These are phyloP conservation scores for Arthroderma sp. DNA, from an alignment of 2,329 filamentous ascomycete genomes.

Conservation along the genomic window DNA sequence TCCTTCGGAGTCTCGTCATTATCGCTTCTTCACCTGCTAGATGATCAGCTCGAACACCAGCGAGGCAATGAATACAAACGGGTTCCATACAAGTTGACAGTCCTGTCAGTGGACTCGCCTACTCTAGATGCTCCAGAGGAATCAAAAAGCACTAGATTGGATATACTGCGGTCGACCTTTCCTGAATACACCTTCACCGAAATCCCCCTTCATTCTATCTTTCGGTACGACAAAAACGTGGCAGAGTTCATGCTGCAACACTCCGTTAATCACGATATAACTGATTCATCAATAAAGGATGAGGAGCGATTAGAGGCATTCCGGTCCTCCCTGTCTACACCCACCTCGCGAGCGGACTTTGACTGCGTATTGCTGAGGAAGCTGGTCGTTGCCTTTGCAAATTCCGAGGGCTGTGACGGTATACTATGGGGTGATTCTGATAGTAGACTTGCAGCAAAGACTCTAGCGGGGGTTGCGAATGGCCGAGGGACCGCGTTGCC, in stretches of 20 bases:
- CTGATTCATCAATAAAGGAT: conserved; percentile 23
- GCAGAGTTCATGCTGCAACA: conserved; percentile 25
- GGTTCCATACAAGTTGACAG: conserved; percentile 52
- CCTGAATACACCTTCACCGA: conserved; percentile 53
- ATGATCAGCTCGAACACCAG: conserved; percentile 56
- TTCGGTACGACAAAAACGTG: conserved; percentile 33
- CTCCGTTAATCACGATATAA: conserved; percentile 19
- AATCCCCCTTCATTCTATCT: conserved; percentile 52
- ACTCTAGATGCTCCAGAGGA: conserved; percentile 18
- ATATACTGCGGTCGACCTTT: conserved; percentile 46
- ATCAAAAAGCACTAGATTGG: conserved; percentile 25
- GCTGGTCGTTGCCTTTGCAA: conserved; percentile 56
- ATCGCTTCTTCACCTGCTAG: conserved; percentile 62
- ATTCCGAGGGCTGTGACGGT: conserved; percentile 49
- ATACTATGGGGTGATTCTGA: conserved; percentile 79
- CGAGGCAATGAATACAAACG: conserved; percentile 48
- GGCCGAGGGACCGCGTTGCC: conserved; percentile 75
- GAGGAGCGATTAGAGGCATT: conserved; percentile 42
- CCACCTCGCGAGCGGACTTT: conserved; percentile 66
- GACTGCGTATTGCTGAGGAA: conserved; percentile 57
- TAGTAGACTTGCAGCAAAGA: conserved; percentile 73
- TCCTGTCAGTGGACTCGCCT: conserved; percentile 33
- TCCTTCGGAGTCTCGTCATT: conserved; percentile 76
- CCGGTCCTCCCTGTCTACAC: conserved; percentile 53
- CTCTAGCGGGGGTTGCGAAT: conserved; percentile 78